A percentile compares a stretch with the other conserved stretches of the same genome.
Evolutionary conservation across 768 basidiomycete species (phyloP).

Genomic region (Mycena filopes): DNA sequence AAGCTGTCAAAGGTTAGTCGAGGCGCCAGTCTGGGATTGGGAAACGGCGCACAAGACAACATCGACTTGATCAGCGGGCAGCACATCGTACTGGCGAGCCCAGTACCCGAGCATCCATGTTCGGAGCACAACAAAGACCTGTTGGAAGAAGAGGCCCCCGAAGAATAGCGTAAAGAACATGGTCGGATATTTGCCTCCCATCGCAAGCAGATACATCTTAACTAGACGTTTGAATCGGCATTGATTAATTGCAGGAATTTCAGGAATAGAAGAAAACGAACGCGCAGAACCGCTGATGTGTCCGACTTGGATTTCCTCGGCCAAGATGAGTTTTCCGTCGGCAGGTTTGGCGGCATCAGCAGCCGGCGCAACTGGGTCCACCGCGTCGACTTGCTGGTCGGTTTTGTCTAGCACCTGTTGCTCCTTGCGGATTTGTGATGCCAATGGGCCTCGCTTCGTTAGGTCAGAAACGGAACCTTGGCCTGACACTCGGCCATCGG

Average conservation of each 20-base stretch:
- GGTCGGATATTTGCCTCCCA: slow-evolving; percentile 22
- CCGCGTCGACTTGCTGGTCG: slow-evolving; percentile 36
- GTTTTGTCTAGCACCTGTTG: slow-evolving; percentile 33
- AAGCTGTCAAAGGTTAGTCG: neutral
- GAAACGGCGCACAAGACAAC: slow-evolving; percentile 14
- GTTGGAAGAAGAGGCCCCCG: slow-evolving; percentile 12
- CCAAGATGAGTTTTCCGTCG: slow-evolving; percentile 68
- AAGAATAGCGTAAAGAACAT: slow-evolving; percentile 25
- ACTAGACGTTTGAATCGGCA: slow-evolving; percentile 7
- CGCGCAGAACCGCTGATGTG: slow-evolving; percentile 57
- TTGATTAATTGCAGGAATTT: neutral
- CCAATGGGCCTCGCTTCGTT: slow-evolving; percentile 49
- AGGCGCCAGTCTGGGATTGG: no score
- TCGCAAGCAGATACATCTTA: slow-evolving; percentile 24
- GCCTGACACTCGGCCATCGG: slow-evolving; percentile 53
- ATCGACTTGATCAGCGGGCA: slow-evolving; percentile 18
- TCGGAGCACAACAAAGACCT: slow-evolving; percentile 2
- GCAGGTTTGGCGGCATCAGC: slow-evolving; percentile 28
- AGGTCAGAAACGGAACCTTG: slow-evolving; percentile 54
- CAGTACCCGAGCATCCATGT: slow-evolving; percentile 33
- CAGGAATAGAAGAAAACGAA: neutral
- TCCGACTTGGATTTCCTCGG: slow-evolving; percentile 69
- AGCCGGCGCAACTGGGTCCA: slow-evolving; percentile 16
- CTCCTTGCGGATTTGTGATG: slow-evolving; percentile 34
- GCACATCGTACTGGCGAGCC: slow-evolving; percentile 25